A percentile compares a stretch with the other conserved stretches of the same genome.
Conservation (phyloP, 345 rosid species). For the Draba incana region DNA sequence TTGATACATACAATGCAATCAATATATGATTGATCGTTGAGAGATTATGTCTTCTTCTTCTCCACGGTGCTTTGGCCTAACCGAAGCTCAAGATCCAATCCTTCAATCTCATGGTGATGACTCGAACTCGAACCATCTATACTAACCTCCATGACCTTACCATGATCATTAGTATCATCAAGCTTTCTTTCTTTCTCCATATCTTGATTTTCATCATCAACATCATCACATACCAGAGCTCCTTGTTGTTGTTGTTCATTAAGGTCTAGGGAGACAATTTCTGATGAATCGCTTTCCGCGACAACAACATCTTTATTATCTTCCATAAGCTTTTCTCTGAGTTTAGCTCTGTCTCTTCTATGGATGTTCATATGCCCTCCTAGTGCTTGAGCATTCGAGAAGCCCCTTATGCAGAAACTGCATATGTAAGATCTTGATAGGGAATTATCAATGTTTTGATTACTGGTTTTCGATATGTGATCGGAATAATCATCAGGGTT, state of each 20-base stretch:
- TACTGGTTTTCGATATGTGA: conserved; percentile 17
- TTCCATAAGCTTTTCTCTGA: conserved; percentile 51
- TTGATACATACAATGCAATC: conserved; percentile 33
- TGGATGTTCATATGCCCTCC: conserved; percentile 98
- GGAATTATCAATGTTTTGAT: conserved; percentile 19
- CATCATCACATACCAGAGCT: conserved; percentile 27
- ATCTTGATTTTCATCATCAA: conserved; percentile 21
- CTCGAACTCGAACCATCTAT: conserved; percentile 39
- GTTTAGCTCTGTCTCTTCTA: conserved; percentile 75
- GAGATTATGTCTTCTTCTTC: conserved; percentile 34
- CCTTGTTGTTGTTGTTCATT: conserved; percentile 24
- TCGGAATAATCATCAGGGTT: conserved; percentile 32
- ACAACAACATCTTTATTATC: conserved; percentile 30
- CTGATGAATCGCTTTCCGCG: conserved; percentile 23
- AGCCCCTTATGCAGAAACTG: conserved; percentile 85
- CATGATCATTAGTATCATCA: conserved; percentile 21
- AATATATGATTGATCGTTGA: conserved; percentile 1
- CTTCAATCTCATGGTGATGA: conserved; percentile 24
- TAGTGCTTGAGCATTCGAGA: conserved; percentile 87
- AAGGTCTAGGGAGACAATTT: conserved; percentile 31
- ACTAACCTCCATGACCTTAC: not conserved
- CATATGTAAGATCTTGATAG: conserved; percentile 66
- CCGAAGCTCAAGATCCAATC: conserved; percentile 45
- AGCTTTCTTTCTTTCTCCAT: conserved; percentile 26
- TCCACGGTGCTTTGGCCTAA: conserved; percentile 39